A percentile compares a stretch with the other conserved stretches of the same genome.
These are phyloP conservation scores for Sporisorium graminicola DNA, from an alignment of 1,284 basidiomycete species.

Conservation along the genomic window DNA sequence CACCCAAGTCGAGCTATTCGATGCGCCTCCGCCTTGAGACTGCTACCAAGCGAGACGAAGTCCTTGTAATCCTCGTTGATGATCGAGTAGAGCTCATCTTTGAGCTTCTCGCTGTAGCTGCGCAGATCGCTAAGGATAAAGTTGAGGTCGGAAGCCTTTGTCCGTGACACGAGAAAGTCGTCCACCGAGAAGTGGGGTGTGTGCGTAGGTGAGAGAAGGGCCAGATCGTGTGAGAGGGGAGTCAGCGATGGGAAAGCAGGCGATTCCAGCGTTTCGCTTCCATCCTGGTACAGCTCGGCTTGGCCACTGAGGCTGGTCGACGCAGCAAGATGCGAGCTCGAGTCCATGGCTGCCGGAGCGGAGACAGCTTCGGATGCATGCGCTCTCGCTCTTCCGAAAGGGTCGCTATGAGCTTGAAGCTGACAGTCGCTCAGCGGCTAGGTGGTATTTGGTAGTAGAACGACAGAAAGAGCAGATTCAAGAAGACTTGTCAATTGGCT, in stretches of 20 bases:
- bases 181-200: conserved; percentile 79
- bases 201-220: conserved; percentile 76
- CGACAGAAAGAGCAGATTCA: too few relatives aligned
- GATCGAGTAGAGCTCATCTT: conserved; percentile 90
- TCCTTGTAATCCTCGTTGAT: conserved; percentile 99
- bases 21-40: conserved; percentile 45
- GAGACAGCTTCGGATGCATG: neutral
- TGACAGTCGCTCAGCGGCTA: too few relatives aligned
- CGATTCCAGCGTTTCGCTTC: neutral
- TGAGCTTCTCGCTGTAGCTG: conserved; percentile 83
- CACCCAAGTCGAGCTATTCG: conserved; percentile 44
- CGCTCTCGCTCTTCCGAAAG: too few relatives aligned
- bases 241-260: conserved; percentile 76
- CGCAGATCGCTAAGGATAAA: conserved; percentile 88
- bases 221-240: conserved; percentile 83
- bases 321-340: conserved; percentile 14
- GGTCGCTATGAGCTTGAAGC: too few relatives aligned
- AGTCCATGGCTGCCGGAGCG: conserved; percentile 1
- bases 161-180: conserved; percentile 86
- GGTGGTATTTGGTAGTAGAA: too few relatives aligned
- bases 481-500: too few relatives aligned
- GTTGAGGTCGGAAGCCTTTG: conserved; percentile 83
- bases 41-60: conserved; percentile 86
- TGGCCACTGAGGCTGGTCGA: conserved; percentile 6
- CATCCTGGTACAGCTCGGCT: neutral